Percentiles rank a stretch among this genome's conserved stretches.
Conservation (phyloP, 108 stramenopile genomes). For the Skeletonema potamos region DNA sequence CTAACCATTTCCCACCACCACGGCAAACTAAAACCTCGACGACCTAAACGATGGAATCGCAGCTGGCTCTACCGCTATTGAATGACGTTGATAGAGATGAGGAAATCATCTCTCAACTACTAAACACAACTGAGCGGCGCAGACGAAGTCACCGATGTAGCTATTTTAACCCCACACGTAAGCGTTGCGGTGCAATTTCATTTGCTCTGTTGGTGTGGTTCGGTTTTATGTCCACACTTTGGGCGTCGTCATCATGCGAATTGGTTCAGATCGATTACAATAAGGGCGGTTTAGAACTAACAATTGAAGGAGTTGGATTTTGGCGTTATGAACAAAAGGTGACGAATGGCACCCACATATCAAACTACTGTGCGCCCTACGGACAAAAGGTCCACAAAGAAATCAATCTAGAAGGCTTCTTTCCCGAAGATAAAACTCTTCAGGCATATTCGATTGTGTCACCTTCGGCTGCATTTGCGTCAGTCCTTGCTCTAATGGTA, state of each 20-base stretch:
- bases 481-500: constrained; percentile 11
- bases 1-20: not conserved
- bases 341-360: not conserved
- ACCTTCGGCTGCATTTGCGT: constrained; percentile 6
- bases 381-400: not conserved
- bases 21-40: too few relatives aligned
- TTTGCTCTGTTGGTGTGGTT: constrained; percentile 7
- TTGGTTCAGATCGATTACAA: constrained; percentile 20
- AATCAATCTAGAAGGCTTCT: constrained; percentile 16
- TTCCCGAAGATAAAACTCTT: constrained; percentile 11
- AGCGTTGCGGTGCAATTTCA: not conserved
- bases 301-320: constrained; percentile 25
- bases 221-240: constrained; percentile 17
- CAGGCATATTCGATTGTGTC: constrained; percentile 11
- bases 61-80: not conserved
- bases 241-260: constrained; percentile 16
- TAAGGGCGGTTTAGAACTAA: constrained; percentile 10
- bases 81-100: constrained; percentile 1
- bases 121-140: not conserved
- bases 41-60: not conserved
- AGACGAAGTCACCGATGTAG: not conserved
- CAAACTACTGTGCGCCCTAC: constrained; percentile 4
- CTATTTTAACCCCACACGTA: not conserved
- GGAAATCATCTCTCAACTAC: constrained; percentile 11
- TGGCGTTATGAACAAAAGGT: constrained; percentile 13